phyloP scores from a whole-genome alignment of 2,329 filamentous ascomycete species.

The Onygenales sp. region DNA sequence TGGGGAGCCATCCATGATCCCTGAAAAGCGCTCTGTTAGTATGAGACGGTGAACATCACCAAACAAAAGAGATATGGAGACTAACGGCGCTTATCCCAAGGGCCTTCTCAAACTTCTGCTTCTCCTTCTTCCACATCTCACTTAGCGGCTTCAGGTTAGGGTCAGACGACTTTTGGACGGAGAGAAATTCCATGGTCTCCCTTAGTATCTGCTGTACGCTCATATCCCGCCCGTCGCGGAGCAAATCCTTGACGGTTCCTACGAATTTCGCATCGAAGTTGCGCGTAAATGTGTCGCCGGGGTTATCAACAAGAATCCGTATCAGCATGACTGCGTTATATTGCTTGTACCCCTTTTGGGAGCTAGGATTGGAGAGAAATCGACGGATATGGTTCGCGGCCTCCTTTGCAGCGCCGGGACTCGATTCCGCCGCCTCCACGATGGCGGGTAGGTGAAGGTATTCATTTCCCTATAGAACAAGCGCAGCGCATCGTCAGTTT shows the following conservation, averaged over 20 bases:
- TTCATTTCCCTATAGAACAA: slow-evolving; percentile 59
- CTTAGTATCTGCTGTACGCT: slow-evolving; percentile 77
- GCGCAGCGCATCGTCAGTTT: background rate
- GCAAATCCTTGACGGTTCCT: slow-evolving; percentile 61
- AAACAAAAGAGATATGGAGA: background rate
- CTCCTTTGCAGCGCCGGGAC: slow-evolving; percentile 71
- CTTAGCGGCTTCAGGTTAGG: slow-evolving; percentile 61
- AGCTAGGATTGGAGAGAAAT: slow-evolving; percentile 66
- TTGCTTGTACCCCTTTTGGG: slow-evolving; percentile 58
- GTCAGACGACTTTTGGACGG: slow-evolving; percentile 62
- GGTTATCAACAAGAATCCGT: slow-evolving; percentile 86
- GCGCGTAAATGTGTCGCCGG: slow-evolving; percentile 79
- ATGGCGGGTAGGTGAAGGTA: slow-evolving; percentile 87
- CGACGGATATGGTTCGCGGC: slow-evolving; percentile 74
- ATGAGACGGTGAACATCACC: background rate
- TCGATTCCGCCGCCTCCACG: slow-evolving; percentile 90
- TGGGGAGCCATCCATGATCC: slow-evolving; percentile 5
- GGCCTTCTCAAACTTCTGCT: slow-evolving; percentile 52
- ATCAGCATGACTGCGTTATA: slow-evolving; percentile 96
- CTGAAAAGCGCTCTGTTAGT: background rate
- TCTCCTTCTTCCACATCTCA: slow-evolving; percentile 85
- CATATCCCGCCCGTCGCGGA: slow-evolving; percentile 61
- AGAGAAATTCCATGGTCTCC: slow-evolving; percentile 74
- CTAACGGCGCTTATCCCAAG: slow-evolving; percentile 36
- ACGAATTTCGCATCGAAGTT: slow-evolving; percentile 82